Base-by-base conservation (phyloP, 371 early-diverging fungal species). In the Fennellomyces sp. region DNA sequence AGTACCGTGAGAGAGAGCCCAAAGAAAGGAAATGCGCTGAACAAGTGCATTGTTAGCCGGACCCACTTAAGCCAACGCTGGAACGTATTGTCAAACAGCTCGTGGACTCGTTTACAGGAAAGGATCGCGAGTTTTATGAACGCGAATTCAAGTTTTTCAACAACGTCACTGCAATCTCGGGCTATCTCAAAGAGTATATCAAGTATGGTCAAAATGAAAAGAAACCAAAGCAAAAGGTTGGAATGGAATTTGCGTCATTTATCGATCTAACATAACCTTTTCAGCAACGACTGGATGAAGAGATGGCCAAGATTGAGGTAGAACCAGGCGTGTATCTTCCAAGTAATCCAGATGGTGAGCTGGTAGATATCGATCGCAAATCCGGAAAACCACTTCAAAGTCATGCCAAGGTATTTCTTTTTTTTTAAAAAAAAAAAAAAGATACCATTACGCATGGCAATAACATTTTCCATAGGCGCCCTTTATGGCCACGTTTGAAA, bases 401-500 rank as follows among this genome's bases (percentile, higher is more conserved):
- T 61, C 99, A 99, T 69, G 99, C 99, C 53, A 99, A 99, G 81
- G 91, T 89, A 64, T 53, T 10, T 26, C 15, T 2, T 5, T 12
- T 31, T 21, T 35, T n/a, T n/a, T n/a, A n/a, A n/a, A n/a, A n/a
- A n/a, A n/a, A n/a, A n/a, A n/a, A n/a, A n/a, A n/a, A n/a, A n/a
- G n/a, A n/a, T n/a, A n/a, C n/a, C n/a, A n/a, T 27, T 1, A n/a
- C 7, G 21, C 25, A 49, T 21, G 6, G 4, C 15, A 30, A 15
- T 21, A 25, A 35, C 4, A 2, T 23, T 26, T 27, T 35, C 21
- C 42, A 23, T 65, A 89, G 87, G 97, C 99, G 0, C 99, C 99
- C 5, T 99, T 97, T 72, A 95, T 99, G 98, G 99, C 98, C 3
- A 96, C 99, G 1, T 99, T 99, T 79, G 87, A 94, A 63, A 90